Evolutionary conservation across 768 basidiomycete species (phyloP).

Genomic region (Tulasnella sp.): DNA sequence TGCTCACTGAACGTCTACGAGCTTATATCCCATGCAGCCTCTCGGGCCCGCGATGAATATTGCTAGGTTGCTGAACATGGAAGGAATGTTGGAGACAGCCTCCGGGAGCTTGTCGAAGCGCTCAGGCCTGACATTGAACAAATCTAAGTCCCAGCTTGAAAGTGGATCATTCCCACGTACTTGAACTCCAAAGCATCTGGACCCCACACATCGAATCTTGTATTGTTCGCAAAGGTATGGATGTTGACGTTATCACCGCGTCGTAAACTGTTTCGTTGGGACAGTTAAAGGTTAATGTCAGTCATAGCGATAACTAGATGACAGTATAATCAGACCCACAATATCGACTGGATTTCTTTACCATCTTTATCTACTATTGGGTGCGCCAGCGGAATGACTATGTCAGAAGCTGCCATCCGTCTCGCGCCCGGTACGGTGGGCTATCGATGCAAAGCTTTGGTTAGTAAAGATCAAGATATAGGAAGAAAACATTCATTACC

Average conservation of each 20-base stretch:
- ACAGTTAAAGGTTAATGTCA: neutral
- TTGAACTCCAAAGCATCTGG: conserved; percentile 18
- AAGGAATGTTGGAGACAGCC: conserved; percentile 5
- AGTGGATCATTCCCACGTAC: no score
- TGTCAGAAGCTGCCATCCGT: conserved; percentile 37
- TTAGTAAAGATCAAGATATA: no score
- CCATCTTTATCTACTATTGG: conserved; percentile 40
- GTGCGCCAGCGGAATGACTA: conserved; percentile 40
- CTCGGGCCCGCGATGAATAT: conserved; percentile 15
- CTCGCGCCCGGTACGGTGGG: conserved; percentile 41
- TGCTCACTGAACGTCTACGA: conserved; percentile 12
- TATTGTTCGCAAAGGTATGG: conserved; percentile 8
- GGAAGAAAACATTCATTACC: no score
- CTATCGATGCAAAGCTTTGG: conserved; percentile 19
- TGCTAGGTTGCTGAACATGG: conserved; percentile 6
- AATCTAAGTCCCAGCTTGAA: no score
- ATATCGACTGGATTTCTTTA: conserved; percentile 31
- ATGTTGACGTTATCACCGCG: conserved; percentile 10
- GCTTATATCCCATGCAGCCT: conserved; percentile 16
- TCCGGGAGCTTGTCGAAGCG: conserved; percentile 2
- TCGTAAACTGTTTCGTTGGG: conserved; percentile 6
- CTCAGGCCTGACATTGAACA: conserved; percentile 10
- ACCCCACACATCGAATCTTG: conserved; percentile 18
- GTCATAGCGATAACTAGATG: neutral
- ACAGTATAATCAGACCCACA: conserved; percentile 22